phyloP scores from a whole-genome alignment of 306 rosid genomes.

The Ziziphus jujuba region DNA sequence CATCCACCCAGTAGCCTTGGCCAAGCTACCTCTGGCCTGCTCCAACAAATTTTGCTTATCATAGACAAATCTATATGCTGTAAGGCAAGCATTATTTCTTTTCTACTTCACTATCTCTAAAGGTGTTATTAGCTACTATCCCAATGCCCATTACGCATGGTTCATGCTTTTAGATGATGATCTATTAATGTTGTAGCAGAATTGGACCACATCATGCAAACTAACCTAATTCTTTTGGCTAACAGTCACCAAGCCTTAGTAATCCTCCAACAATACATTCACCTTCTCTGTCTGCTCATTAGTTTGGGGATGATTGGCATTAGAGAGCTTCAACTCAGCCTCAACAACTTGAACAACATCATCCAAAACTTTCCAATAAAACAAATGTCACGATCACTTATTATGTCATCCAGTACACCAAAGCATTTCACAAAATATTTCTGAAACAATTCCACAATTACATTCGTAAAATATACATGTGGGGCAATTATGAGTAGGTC shows the following conservation, averaged over 20 bases:
- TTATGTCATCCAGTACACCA: too few relatives aligned
- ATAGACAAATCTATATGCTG: too few relatives aligned
- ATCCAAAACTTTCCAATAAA: too few relatives aligned
- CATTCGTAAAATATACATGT: neutral
- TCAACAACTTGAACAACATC: neutral
- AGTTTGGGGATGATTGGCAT: neutral
- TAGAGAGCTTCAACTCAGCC: neutral
- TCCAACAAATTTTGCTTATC: too few relatives aligned
- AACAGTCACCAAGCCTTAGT: neutral
- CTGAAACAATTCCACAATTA: neutral
- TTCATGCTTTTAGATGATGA: neutral
- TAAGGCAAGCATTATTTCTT: too few relatives aligned
- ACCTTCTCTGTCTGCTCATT: neutral
- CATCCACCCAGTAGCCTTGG: too few relatives aligned
- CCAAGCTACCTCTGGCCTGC: too few relatives aligned
- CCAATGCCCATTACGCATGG: neutral
- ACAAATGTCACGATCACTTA: too few relatives aligned
- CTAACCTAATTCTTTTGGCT: conserved; percentile 2
- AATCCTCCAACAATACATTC: conserved; percentile 2
- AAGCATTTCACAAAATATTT: too few relatives aligned
- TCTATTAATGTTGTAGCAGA: neutral
- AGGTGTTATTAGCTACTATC: neutral
- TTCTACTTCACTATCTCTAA: neutral
- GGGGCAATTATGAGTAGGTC: neutral
- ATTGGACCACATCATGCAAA: neutral